phyloP scores from a whole-genome alignment of 176 grass and related monocot genomes.

The Ananas comosus region DNA sequence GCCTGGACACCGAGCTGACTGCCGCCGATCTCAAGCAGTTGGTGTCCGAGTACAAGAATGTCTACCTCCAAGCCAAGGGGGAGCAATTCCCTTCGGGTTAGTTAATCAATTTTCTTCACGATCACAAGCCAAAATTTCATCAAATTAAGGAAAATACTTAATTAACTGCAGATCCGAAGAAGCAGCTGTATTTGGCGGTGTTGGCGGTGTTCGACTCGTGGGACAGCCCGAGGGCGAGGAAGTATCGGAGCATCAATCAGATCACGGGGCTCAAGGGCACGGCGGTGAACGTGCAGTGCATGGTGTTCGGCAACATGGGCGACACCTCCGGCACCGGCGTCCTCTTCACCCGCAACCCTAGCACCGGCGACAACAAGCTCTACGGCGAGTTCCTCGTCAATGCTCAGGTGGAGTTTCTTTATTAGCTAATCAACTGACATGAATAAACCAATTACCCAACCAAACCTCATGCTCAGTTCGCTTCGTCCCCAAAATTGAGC shows the following conservation, averaged over 20 bases:
- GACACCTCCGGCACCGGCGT: constrained; percentile 91
- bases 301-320: constrained; percentile 99
- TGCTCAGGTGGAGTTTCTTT: too few species aligned
- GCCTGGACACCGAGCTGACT: constrained; percentile 59
- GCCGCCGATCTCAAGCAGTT: constrained; percentile 73
- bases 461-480: too few species aligned
- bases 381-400: constrained; percentile 94
- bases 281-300: constrained; percentile 89
- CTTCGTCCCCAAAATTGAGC: too few species aligned
- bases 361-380: constrained; percentile 93
- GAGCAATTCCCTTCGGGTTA: constrained; percentile 75
- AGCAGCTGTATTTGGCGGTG: constrained; percentile 61
- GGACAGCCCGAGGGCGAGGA: constrained; percentile 83
- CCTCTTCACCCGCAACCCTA: constrained; percentile 89
- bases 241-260: constrained; percentile 90
- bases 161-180: constrained; percentile 70
- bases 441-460: too few species aligned
- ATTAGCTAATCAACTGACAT: too few species aligned
- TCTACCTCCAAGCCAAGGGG: constrained; percentile 74
- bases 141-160: too few species aligned
- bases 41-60: constrained; percentile 72
- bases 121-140: too few species aligned
- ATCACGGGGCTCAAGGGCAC: constrained; percentile 79
- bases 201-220: constrained; percentile 82
- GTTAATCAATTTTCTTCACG: too few species aligned